Conservation (phyloP, 192 early-diverging fungal genomes). For the Nowakowskiella sp. region DNA sequence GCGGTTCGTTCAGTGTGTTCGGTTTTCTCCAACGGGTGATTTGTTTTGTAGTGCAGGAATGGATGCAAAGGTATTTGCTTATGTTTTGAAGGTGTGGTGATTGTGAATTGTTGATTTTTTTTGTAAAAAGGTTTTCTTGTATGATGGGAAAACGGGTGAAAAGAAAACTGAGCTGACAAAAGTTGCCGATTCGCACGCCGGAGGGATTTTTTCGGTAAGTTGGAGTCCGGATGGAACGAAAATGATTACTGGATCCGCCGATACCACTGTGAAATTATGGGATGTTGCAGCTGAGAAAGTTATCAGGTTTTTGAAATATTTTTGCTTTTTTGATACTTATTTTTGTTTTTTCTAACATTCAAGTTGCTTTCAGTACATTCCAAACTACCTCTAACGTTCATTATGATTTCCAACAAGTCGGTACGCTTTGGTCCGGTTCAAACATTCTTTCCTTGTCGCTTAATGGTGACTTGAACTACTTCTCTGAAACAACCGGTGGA, state of each 20-base stretch:
- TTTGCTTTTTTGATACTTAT: slow-evolving; percentile 11
- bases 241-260: slow-evolving; percentile 76
- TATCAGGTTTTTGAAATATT: slow-evolving; percentile 32
- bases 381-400: no score
- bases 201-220: slow-evolving; percentile 72
- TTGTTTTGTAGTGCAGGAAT: slow-evolving; percentile 76
- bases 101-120: no score
- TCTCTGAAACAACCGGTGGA: slow-evolving; percentile 49
- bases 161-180: slow-evolving; percentile 46
- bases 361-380: slow-evolving; percentile 13
- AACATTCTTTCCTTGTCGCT: slow-evolving; percentile 71
- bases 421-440: slow-evolving; percentile 78
- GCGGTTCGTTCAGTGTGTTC: slow-evolving; percentile 85
- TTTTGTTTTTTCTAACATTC: slow-evolving; percentile 6
- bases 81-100: no score
- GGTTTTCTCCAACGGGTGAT: slow-evolving; percentile 73
- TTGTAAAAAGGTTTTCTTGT: slow-evolving; percentile 62
- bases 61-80: slow-evolving; percentile 63
- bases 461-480: slow-evolving; percentile 79
- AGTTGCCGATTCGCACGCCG: slow-evolving; percentile 56
- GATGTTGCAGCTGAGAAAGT: slow-evolving; percentile 66
- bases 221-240: slow-evolving; percentile 78
- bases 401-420: slow-evolving; percentile 91
- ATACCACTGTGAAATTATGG: slow-evolving; percentile 86
- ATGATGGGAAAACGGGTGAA: slow-evolving; percentile 87